Base-by-base conservation (phyloP, 192 early-diverging fungal genomes). In the Podila minutissima region DNA sequence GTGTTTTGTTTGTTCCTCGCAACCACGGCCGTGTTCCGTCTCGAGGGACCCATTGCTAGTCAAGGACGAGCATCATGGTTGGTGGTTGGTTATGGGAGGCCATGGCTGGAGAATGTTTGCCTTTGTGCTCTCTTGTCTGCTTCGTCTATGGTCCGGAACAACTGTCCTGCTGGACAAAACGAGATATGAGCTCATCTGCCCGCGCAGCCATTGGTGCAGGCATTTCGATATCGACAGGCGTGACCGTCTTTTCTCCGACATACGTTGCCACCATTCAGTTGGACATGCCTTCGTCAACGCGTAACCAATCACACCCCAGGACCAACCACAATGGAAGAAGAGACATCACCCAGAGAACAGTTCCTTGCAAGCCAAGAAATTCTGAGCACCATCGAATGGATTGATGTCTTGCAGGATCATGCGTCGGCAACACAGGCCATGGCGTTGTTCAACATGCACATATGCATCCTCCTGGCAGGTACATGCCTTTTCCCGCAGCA, bases 331-430 rank as follows among this genome's bases (percentile, higher is more conserved):
- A 46, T 46, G 41, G 41, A 60, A 11, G 57, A 71, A 32, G 59
- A 62, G 41, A 46, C 61, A 32, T 51, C 69, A 29, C 69, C 69
- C 29, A 61, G 70, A 32, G 77, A 81, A 55, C 20, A 26, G 33
- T 73, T 81, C 55, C 48, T 81, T 17, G 57, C 31, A 3, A 72
- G 71, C 48, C 77, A 81, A 22, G 77, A 73, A 35, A 73, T 81
- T 32, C 77, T 81, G 41, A 69, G 71, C 35, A 73, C 71, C 5
- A 64, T 81, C 62, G 67, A 81, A 59, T 81, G 77, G 77, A 50
- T 29, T 17, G 71, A 81, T 53, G 77, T 66, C 2, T 57, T 81
- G 9, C 66, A 69, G 35, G 53, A 64, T 29, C 71, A 72, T 20
- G 12, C 37, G 2, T 48, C 35, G 41, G 37, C 66, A 15, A 10